Evolutionary conservation across 345 rosid species (phyloP), one percentile per base, ranked within the genome.

Genomic region (Eucalyptus marginata): DNA sequence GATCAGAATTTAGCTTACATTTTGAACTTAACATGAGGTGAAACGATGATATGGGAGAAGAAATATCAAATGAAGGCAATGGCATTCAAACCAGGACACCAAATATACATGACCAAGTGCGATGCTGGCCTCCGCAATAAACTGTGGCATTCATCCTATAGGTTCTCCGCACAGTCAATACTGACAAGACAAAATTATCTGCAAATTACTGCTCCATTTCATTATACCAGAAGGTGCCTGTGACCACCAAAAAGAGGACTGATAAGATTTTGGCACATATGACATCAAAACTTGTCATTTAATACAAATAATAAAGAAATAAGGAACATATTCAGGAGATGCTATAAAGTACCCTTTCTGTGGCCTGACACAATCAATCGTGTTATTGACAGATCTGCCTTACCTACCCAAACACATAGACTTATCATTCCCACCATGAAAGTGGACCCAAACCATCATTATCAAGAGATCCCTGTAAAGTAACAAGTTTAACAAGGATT

Each of bases 401-500:
- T 33, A 10, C 87, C 59, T 25, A 83, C 87, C 87, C 31, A 86
- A 25, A 49, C 22, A 12, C 46, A 13, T 4, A n/a, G 46, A n/a
- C 13, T 52, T 52, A 81, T 84, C 87, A 89, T 59, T 94, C 92
- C 98, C 98, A 97, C 99, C 98, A 97, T n/a, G 96, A 93, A 92
- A 93, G 92, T 8, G 96, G 97, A 29, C 98, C 98, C 79, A 97
- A 90, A 88, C 99, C 97, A 87, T 96, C 97, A n/a, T 68, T 89
- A 87, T 97, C 94, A 86, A 95, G 50, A 24, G 94, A 89, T 50
- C 98, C 99, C 99, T 97, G 94, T 87, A 91, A 91, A 79, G 86
- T 14, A 58, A 40, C 66, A 49, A 43, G 15, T 76, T 40, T 22
- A 76, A 13, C 6, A 76, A 76, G 29, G 16, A 36, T 76, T 76